Percentiles rank a stretch among this genome's conserved stretches.
phyloP scores from a whole-genome alignment of 345 rosid genomes.

The Rhizophora mangle region DNA sequence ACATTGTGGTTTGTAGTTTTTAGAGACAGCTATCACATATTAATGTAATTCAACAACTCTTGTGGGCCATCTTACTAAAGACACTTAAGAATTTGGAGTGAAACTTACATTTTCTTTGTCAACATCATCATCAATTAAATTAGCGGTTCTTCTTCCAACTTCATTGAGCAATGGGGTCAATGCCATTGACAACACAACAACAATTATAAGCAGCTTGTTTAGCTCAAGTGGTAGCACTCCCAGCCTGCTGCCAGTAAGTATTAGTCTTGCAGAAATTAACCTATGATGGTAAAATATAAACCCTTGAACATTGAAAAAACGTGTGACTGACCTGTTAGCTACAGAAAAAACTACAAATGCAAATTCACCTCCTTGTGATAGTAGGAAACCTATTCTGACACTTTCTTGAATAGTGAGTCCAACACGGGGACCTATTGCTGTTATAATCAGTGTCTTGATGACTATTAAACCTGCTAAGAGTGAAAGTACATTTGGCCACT shows the following conservation, averaged over 20 bases:
- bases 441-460: conserved; percentile 86
- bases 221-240: conserved; percentile 98
- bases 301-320: conserved; percentile 12
- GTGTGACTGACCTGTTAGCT: conserved; percentile 67
- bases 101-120: conserved; percentile 46
- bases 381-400: conserved; percentile 81
- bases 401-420: conserved; percentile 91
- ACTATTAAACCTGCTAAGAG: conserved; percentile 84
- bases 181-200: conserved; percentile 95
- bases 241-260: conserved; percentile 48
- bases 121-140: conserved; percentile 55
- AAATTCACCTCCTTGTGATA: conserved; percentile 98
- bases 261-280: conserved; percentile 12
- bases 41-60: conserved; percentile 3
- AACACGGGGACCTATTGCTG: conserved; percentile 89
- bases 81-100: conserved; percentile 1
- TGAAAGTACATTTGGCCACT: conserved; percentile 92
- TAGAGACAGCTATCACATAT: background rate
- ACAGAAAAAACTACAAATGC: conserved; percentile 93
- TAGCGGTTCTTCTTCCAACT: conserved; percentile 79
- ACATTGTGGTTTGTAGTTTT: too few species aligned
- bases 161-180: conserved; percentile 88
- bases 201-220: conserved; percentile 93
- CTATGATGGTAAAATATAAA: conserved; percentile 4
- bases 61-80: conserved; percentile 3